Evolutionary conservation across 192 early-diverging fungal species (phyloP), one percentile per base, ranked within the genome.

Genomic region (Coemansia interrupta): DNA sequence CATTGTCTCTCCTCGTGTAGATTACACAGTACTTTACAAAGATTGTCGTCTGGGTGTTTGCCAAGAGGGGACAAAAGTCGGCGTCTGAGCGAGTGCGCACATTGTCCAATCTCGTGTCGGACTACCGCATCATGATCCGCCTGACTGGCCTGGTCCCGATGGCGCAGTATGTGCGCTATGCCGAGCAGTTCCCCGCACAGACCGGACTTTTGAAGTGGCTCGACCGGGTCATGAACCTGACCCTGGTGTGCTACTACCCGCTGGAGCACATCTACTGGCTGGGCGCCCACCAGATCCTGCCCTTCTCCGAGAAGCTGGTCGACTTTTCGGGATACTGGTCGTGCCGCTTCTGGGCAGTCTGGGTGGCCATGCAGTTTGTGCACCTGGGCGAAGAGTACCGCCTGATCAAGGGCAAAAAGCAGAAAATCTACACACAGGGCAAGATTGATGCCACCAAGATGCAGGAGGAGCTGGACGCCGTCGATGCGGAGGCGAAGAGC

Each of bases 231-330:
- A 92, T 95, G 75, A 98, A 98, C 61, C 70, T 92, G 48, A 74
- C 80, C 54, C 90, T 92, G 47, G 61, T 94, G 32, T 70, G 83
- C 66, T 98, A 98, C 82, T 98, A 98, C 61, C 96, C 96, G 22
- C 83, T 98, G 26, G 96, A 98, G 68, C 96, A 98, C 70, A 80
- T 85, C 32, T 98, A 94, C 83, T 98, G 92, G 92, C 82, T 98
- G 49, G 91, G 84, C 7, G 82, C 86, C 20, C 92, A 98, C 62
- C 82, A 90, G 45, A 81, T 96, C 17, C 85, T 96, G 45, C 81
- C 85, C 18, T 70, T 95, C 48, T 78, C 87, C 9, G 86, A 89
- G 40, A 80, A 82, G 28, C 84, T 84, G 20, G 84, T 87, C 29
- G 89, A 93, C 62, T 72, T 78, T 30, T 83, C 94, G 49, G 89